Conservation (phyloP, 352 stramenopile species). For the Globisporangium yorkense region DNA sequence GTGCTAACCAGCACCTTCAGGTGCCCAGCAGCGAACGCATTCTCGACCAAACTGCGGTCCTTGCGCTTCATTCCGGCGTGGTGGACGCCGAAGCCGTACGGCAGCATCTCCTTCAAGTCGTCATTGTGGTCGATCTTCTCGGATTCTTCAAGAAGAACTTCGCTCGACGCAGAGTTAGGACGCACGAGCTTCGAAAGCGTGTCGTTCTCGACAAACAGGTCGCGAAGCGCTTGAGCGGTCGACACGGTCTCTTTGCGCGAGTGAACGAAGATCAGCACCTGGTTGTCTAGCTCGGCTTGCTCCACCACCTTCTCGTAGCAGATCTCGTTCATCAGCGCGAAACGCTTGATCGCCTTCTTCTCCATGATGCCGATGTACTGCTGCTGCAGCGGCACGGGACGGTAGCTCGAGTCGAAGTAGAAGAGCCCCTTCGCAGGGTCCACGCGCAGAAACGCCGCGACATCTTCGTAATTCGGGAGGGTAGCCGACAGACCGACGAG, state of each 20-base stretch:
- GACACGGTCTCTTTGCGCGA: conserved; percentile 97
- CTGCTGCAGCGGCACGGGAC: conserved; percentile 98
- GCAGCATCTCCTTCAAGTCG: conserved; percentile 98
- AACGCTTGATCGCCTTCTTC: conserved; percentile 98
- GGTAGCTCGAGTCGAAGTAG: conserved; percentile 99
- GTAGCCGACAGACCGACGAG: conserved; percentile 98
- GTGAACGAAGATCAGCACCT: conserved; percentile 99
- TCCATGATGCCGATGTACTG: conserved; percentile 99
- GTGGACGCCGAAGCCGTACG: conserved; percentile 98
- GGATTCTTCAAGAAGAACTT: conserved; percentile 93
- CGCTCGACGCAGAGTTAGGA: conserved; percentile 71
- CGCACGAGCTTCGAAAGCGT: conserved; percentile 91
- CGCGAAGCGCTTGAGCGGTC: conserved; percentile 95
- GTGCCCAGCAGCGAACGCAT: conserved; percentile 97
- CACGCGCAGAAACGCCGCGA: conserved; percentile 97
- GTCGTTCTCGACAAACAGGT: conserved; percentile 95
- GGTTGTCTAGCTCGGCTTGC: conserved; percentile 93
- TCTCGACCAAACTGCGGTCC: conserved; percentile 98
- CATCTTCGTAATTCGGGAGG: conserved; percentile 99
- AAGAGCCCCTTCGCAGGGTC: conserved; percentile 97
- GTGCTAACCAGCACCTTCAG: conserved; percentile 97
- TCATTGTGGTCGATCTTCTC: conserved; percentile 93
- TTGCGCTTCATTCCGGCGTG: conserved; percentile 97
- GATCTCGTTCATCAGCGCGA: conserved; percentile 99
- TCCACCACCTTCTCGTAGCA: conserved; percentile 98